Percentiles rank a stretch among this genome's conserved stretches.
phyloP scores from a whole-genome alignment of 306 rosid species.

The Cajanus cajan region DNA sequence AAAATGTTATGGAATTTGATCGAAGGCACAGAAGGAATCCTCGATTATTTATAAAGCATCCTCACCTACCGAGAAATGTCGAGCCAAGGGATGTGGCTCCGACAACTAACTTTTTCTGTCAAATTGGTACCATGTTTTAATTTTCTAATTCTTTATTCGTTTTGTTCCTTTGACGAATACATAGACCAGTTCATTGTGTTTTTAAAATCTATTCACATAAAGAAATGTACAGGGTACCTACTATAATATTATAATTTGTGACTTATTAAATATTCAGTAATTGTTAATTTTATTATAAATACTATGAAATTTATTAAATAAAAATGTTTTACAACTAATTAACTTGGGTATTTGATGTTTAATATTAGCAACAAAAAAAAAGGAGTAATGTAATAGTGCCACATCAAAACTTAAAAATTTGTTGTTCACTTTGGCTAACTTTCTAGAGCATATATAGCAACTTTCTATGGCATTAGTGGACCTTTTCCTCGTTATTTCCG shows the following conservation, averaged over 20 bases:
- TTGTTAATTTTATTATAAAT: background rate
- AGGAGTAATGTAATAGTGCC: background rate
- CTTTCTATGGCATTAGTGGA: background rate
- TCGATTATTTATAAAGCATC: background rate
- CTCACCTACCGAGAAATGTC: background rate
- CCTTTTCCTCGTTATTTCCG: conserved; percentile 22
- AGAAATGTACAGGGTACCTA: background rate
- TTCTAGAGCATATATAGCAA: background rate
- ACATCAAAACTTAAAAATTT: background rate
- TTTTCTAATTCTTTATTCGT: background rate
- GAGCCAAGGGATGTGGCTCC: background rate
- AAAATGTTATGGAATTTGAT: background rate
- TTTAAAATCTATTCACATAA: background rate
- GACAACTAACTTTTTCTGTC: background rate
- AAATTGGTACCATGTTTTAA: background rate
- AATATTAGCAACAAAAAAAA: background rate
- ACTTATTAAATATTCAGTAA: background rate
- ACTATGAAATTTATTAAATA: background rate
- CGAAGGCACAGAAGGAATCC: background rate
- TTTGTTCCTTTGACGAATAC: background rate
- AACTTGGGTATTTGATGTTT: background rate
- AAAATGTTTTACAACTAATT: background rate
- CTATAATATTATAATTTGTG: background rate
- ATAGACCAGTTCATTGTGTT: background rate
- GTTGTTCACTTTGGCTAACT: background rate